These are phyloP conservation scores for Wickerhamomyces xylosicus DNA, from an alignment of 805 yeast species.

Conservation along the genomic window DNA sequence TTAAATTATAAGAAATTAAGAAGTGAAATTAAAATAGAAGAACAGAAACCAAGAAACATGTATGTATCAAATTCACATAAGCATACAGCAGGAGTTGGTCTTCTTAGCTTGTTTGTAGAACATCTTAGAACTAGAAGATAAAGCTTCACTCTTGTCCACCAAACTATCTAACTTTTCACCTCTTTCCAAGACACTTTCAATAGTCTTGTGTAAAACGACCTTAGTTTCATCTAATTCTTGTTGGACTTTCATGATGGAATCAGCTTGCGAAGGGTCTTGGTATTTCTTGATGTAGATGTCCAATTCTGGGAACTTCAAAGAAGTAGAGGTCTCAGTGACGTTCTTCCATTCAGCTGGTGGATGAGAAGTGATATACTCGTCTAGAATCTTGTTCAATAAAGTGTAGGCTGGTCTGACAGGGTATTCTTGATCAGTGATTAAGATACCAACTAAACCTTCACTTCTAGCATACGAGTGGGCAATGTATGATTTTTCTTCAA, in stretches of 20 bases:
- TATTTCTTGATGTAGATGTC: constrained; percentile 68
- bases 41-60: neutral
- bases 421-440: constrained; percentile 90
- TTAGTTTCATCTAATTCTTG: constrained; percentile 97
- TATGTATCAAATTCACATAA: constrained; percentile 38
- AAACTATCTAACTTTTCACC: constrained; percentile 93
- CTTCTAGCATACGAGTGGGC: constrained; percentile 88
- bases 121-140: constrained; percentile 81
- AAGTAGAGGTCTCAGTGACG: constrained; percentile 32
- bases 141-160: constrained; percentile 92
- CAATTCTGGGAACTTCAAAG: constrained; percentile 47
- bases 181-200: constrained; percentile 86
- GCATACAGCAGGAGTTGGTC: constrained; percentile 80
- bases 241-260: constrained; percentile 92
- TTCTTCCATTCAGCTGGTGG: constrained; percentile 64
- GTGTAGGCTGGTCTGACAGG: constrained; percentile 97
- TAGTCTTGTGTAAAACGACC: constrained; percentile 90
- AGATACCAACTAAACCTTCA: constrained; percentile 87
- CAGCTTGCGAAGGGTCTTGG: constrained; percentile 97
- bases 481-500: constrained; percentile 77
- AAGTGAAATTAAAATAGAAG: neutral
- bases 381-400: constrained; percentile 78
- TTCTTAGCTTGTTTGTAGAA: constrained; percentile 97
- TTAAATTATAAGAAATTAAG: neutral
- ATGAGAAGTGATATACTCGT: constrained; percentile 78